These are phyloP conservation scores for Posidonia oceanica DNA, from an alignment of 116 monocot species.

Conservation along the genomic window DNA sequence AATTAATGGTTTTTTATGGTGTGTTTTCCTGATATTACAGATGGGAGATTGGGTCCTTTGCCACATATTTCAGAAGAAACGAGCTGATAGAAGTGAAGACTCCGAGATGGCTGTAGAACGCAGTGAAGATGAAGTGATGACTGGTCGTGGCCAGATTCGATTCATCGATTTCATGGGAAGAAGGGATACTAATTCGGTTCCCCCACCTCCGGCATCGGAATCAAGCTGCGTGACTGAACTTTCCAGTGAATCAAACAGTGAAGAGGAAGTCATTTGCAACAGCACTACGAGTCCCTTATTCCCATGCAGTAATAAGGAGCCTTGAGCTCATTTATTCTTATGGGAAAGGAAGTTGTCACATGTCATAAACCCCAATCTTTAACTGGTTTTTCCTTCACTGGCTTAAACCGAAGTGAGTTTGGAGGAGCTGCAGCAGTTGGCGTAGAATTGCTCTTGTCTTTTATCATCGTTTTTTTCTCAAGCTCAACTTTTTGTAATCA, in stretches of 20 bases:
- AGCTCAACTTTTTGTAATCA: slow-evolving; percentile 2
- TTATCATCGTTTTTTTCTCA: not conserved
- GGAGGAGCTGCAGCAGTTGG: not conserved
- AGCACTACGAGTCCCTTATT: not conserved
- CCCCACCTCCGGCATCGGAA: not conserved
- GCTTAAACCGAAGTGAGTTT: not conserved
- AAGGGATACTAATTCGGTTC: not conserved
- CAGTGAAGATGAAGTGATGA: not conserved
- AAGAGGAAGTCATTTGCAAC: not conserved
- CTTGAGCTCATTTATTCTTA: not conserved
- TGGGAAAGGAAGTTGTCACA: not conserved
- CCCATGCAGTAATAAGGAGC: not conserved
- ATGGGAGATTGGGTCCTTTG: slow-evolving; percentile 14
- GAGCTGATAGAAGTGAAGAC: not conserved
- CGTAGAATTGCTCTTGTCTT: not conserved
- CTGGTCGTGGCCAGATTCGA: not conserved
- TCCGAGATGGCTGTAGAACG: not conserved
- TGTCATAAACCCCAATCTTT: not conserved
- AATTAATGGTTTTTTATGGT: not conserved
- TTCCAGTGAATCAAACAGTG: slow-evolving; percentile 8
- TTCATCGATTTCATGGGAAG: slow-evolving; percentile 5
- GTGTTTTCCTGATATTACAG: not conserved
- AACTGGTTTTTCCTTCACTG: not conserved
- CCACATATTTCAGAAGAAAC: slow-evolving; percentile 8
- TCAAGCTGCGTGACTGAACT: slow-evolving; percentile 14